Conservation (phyloP, 768 basidiomycete species). For the Phanerodontia chrysosporium region DNA sequence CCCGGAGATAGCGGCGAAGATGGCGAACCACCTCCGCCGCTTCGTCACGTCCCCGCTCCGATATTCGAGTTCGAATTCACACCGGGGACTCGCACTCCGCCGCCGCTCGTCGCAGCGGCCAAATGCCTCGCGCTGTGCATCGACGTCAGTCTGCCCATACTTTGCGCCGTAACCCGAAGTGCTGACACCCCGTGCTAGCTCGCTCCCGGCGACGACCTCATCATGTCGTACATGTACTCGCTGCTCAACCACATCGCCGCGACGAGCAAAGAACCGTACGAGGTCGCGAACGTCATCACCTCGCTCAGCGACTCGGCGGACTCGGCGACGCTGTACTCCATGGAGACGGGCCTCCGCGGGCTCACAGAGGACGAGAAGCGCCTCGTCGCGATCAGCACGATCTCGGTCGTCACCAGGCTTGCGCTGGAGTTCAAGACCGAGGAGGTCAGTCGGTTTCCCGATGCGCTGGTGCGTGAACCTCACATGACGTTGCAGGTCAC, state of each 20-base stretch:
- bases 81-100: constrained; percentile 67
- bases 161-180: background rate
- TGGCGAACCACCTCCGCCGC: constrained; percentile 76
- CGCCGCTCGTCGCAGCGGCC: constrained; percentile 79
- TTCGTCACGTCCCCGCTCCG: constrained; percentile 86
- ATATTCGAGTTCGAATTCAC: constrained; percentile 87
- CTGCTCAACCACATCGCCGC: constrained; percentile 88
- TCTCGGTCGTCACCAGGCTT: constrained; percentile 84
- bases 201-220: constrained; percentile 80
- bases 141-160: constrained; percentile 43
- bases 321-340: constrained; percentile 47
- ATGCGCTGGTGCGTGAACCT: background rate
- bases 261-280: constrained; percentile 72
- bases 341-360: constrained; percentile 60
- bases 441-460: constrained; percentile 67
- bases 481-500: constrained; percentile 51
- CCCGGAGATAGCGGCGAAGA: constrained; percentile 66
- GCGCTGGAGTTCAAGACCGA: constrained; percentile 84
- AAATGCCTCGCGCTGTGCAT: constrained; percentile 90
- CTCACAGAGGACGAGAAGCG: constrained; percentile 82
- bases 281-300: constrained; percentile 33
- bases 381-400: constrained; percentile 84
- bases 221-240: constrained; percentile 96
- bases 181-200: constrained; percentile 39
- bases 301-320: constrained; percentile 32